phyloP scores from a whole-genome alignment of 805 yeast species.

The Saturnispora diversa region DNA sequence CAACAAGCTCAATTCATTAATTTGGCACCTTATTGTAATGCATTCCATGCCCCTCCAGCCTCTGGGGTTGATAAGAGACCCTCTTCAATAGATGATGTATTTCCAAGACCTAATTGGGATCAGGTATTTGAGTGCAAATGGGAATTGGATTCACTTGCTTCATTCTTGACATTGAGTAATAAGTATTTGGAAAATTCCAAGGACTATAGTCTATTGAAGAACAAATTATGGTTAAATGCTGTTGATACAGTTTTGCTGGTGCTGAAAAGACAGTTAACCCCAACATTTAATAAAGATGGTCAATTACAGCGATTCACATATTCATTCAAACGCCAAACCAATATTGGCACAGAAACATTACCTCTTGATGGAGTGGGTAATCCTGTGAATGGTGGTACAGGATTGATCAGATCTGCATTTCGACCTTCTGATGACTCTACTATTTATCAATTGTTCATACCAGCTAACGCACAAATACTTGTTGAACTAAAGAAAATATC shows the following conservation, averaged over 20 bases:
- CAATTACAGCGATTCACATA: slow-evolving; percentile 43
- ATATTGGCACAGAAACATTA: slow-evolving; percentile 72
- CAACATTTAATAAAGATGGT: slow-evolving; percentile 53
- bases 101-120: slow-evolving; percentile 62
- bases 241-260: slow-evolving; percentile 43
- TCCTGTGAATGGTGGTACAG: slow-evolving; percentile 66
- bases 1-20: slow-evolving; percentile 63
- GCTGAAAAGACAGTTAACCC: slow-evolving; percentile 48
- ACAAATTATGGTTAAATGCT: slow-evolving; percentile 51
- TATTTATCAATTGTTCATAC: slow-evolving; percentile 70
- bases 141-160: slow-evolving; percentile 80
- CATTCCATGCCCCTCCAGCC: slow-evolving; percentile 74
- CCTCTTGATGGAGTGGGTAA: slow-evolving; percentile 75
- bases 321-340: slow-evolving; percentile 65
- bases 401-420: slow-evolving; percentile 73
- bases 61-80: slow-evolving; percentile 42
- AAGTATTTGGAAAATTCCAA: slow-evolving; percentile 55
- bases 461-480: slow-evolving; percentile 73
- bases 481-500: slow-evolving; percentile 46
- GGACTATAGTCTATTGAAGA: slow-evolving; percentile 41
- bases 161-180: slow-evolving; percentile 66
- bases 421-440: slow-evolving; percentile 87
- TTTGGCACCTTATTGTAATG: slow-evolving; percentile 77
- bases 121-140: slow-evolving; percentile 83
- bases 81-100: slow-evolving; percentile 54